These are phyloP conservation scores for Asclepias syriaca DNA, from an alignment of 257 asterid genomes.

Conservation along the genomic window DNA sequence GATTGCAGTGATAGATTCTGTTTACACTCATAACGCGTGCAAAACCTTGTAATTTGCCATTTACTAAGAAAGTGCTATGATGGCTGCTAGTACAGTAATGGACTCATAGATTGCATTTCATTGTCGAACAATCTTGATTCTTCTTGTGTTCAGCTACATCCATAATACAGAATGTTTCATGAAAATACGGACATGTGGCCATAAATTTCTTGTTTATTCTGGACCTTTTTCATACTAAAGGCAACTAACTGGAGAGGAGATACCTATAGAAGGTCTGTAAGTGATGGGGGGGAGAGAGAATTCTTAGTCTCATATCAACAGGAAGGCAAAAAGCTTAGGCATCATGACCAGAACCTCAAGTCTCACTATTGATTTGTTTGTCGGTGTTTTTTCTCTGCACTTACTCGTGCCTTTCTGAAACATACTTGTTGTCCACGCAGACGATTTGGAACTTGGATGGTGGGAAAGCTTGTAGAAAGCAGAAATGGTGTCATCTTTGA, in stretches of 20 bases:
- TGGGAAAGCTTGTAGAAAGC: slow-evolving; percentile 46
- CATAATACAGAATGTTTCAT: not conserved
- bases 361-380: not conserved
- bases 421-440: slow-evolving; percentile 38
- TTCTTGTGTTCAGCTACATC: not conserved
- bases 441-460: slow-evolving; percentile 65
- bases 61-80: not conserved
- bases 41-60: not conserved
- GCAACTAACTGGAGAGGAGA: not conserved
- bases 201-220: not conserved
- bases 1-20: not conserved
- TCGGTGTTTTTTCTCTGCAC: not conserved
- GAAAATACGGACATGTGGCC: not conserved
- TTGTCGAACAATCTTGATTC: not conserved
- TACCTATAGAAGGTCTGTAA: not conserved
- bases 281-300: too few relatives aligned
- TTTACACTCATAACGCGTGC: not conserved
- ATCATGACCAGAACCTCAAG: not conserved
- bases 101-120: not conserved
- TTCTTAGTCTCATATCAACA: not conserved
- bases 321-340: not conserved
- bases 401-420: not conserved
- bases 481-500: slow-evolving; percentile 31
- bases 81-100: not conserved
- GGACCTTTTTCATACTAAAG: not conserved